A percentile compares a stretch with the other conserved stretches of the same genome.
Conservation (phyloP, 257 asterid genomes). For the Cordia subcordata region DNA sequence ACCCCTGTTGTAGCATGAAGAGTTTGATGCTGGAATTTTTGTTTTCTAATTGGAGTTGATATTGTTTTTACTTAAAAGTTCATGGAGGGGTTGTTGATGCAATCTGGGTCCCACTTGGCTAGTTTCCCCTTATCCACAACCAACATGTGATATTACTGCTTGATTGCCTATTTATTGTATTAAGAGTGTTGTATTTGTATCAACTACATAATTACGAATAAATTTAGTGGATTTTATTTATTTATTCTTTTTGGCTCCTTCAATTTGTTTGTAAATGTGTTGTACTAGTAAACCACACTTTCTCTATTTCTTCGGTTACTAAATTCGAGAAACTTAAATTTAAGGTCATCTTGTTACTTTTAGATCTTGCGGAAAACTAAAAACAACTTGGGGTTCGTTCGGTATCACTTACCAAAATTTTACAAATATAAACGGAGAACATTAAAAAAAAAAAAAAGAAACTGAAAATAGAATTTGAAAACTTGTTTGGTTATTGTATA, state of each 20-base stretch:
- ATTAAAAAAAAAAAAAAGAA: no score
- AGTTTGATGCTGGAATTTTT: conserved; percentile 12
- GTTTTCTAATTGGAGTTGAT: conserved; percentile 6
- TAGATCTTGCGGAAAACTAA: no score
- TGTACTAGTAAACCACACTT: no score
- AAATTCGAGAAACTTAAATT: no score
- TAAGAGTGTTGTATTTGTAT: conserved; percentile 1
- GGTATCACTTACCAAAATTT: no score
- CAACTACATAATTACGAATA: conserved; percentile 7
- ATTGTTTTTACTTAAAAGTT: conserved; percentile 4
- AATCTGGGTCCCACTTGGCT: conserved; percentile 1
- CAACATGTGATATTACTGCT: background rate
- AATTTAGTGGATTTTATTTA: background rate
- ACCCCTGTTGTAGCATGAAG: conserved; percentile 42
- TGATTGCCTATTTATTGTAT: conserved; percentile 5
- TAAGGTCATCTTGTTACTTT: no score
- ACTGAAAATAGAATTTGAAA: no score
- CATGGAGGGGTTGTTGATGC: conserved; percentile 4
- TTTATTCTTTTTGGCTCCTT: background rate
- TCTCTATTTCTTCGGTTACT: no score
- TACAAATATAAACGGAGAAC: no score
- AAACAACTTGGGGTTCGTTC: no score
- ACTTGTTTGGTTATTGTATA: no score
- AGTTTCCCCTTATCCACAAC: conserved; percentile 12
- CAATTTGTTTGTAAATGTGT: conserved; percentile 4